Conservation (phyloP, 1,139 yeast genomes). For the Sugiyamaella paludigena region DNA sequence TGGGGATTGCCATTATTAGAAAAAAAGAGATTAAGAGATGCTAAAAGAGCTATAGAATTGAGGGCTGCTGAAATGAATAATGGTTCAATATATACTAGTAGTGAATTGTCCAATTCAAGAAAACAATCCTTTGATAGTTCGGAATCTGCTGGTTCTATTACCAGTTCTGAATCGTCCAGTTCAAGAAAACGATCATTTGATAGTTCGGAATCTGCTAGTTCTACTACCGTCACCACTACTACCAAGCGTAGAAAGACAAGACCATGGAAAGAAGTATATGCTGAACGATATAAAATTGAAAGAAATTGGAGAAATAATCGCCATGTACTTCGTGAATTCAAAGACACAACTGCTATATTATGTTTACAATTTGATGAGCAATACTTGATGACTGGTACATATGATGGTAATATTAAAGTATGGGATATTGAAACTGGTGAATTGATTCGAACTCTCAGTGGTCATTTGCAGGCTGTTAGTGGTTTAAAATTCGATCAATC, state of each 20-base stretch:
- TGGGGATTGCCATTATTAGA: constrained; percentile 94
- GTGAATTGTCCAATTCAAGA: not conserved
- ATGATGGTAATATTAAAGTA: constrained; percentile 81
- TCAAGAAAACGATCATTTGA: not conserved
- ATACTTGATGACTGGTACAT: constrained; percentile 83
- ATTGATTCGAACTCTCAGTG: constrained; percentile 69
- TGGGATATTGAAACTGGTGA: constrained; percentile 86
- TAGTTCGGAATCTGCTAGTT: not conserved
- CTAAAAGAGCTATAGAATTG: constrained; percentile 34
- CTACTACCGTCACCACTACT: constrained; percentile 14
- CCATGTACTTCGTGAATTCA: constrained; percentile 60
- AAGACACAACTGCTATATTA: constrained; percentile 89
- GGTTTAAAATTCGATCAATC: constrained; percentile 82
- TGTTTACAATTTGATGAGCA: constrained; percentile 80
- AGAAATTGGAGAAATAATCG: constrained; percentile 91
- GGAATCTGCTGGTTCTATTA: constrained; percentile 4
- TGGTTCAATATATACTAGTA: too few species aligned
- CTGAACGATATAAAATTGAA: constrained; percentile 87
- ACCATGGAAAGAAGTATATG: constrained; percentile 95
- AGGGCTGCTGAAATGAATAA: constrained; percentile 19
- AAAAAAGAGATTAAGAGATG: constrained; percentile 37
- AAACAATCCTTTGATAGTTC: not conserved
- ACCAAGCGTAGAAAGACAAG: constrained; percentile 44
- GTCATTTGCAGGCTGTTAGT: constrained; percentile 84
- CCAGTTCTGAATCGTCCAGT: not conserved